Evolutionary conservation across 2,329 filamentous ascomycete species (phyloP), one percentile per base, ranked within the genome.

Genomic region (Scedosporium boydii): DNA sequence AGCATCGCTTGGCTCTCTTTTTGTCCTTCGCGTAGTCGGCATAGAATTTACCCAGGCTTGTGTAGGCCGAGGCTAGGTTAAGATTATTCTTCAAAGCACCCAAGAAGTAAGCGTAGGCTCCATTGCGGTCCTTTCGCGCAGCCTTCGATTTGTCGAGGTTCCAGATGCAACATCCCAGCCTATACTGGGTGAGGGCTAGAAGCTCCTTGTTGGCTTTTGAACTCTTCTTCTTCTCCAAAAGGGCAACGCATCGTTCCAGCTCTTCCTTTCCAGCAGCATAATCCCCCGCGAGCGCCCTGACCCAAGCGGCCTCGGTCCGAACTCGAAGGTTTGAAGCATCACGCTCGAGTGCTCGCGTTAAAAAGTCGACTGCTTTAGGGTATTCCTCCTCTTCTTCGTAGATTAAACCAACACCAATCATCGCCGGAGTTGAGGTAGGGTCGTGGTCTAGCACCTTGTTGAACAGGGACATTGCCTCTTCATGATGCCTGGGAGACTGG

Each of bases 311-410:
- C 74, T 99, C 96, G 16, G 89, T 88, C 62, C 86, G 87, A 53
- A 99, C 88, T 34, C 87, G 88, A 21, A 92, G 78, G 67, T 97
- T 96, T 10, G 79, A 78, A 2, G 81, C 77, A 69, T 96, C 91
- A 26, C 89, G 84, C 66, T 86, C 73, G 27, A 96, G 73, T 1
- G 95, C 95, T 65, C 90, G 84, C 46, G 82, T 82, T 12, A 99
- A 77, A 69, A 96, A 97, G 29, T 88, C 83, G 46, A 93, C 86
- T 0, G 96, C 95, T 69, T 91, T 82, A 57, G 84, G 80, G 69
- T 90, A 97, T 65, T 98, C 89, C 69, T 96, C 89, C 66, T 96
- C 92, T 68, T 98, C 95, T 73, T 97, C 92, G 57, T 93, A 88
- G 48, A 99, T 93, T 26, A 98, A 76, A 1, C 95, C 96, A 41